These are phyloP conservation scores for Coemansia reversa DNA, from an alignment of 192 early-diverging fungal species.

Conservation along the genomic window DNA sequence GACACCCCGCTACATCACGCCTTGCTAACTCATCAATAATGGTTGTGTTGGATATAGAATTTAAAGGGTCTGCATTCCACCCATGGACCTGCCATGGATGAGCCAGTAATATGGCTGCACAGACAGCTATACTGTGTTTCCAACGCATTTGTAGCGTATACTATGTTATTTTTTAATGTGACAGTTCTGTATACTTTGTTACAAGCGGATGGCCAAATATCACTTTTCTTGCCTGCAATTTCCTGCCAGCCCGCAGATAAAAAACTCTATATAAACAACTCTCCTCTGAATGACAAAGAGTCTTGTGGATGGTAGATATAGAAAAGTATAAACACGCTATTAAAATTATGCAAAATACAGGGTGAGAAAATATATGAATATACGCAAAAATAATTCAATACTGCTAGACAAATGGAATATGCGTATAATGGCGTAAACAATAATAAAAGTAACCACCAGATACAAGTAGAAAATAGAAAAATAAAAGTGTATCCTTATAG, in stretches of 20 bases:
- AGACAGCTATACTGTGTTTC: constrained; percentile 1
- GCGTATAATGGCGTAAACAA: not conserved
- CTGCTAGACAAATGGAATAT: not conserved
- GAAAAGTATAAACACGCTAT: not conserved
- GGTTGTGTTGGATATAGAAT: not conserved
- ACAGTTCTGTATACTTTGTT: not conserved
- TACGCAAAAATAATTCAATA: not conserved
- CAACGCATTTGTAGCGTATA: constrained; percentile 6
- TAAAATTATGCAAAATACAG: not conserved
- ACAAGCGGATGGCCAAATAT: no score
- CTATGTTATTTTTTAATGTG: not conserved
- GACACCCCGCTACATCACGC: constrained; percentile 14
- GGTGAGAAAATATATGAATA: no score
- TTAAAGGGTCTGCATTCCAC: not conserved
- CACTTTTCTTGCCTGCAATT: no score
- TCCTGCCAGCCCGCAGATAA: no score
- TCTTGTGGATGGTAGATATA: not conserved
- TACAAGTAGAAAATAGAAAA: not conserved
- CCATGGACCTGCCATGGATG: constrained; percentile 4
- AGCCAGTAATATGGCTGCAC: constrained; percentile 10
- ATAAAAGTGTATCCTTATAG: constrained; percentile 1
- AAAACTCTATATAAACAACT: no score
- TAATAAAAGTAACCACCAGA: not conserved
- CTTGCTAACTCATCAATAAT: not conserved
- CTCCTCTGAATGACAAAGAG: no score